Evolutionary conservation across 192 early-diverging fungal genomes (phyloP), one percentile per base, ranked within the genome.

Genomic region (Borealophlyctis nickersoniae): DNA sequence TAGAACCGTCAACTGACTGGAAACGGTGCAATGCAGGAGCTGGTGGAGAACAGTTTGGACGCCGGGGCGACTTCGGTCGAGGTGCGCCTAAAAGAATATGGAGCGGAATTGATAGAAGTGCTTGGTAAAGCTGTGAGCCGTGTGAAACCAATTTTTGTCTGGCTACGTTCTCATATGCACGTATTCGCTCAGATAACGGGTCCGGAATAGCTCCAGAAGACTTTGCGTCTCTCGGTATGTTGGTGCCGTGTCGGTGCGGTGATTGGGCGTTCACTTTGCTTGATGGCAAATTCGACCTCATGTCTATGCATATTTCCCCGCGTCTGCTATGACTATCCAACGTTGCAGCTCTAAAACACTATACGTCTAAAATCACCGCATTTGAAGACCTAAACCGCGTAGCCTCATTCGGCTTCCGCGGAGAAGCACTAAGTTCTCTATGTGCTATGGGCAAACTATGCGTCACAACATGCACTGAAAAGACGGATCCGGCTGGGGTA

Each of bases 11-110:
- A n/a, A n/a, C n/a, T n/a, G n/a, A n/a, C n/a, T n/a, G n/a, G n/a
- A n/a, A n/a, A n/a, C n/a, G n/a, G n/a, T n/a, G n/a, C 9, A 16
- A 26, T 31, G 34, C 66, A 99, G 78, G 97, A 99, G 70, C 80
- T 99, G 4, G 70, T 99, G 30, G 97, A 99, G 64, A 99, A 99
- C 73, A 85, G 87, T 48, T 66, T 98, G 3, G 97, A 99, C 65
- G 92, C 97, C 0, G 77, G 84, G 0, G 86, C 97, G 2, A 91
- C 91, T 0, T 55, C 73, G 3, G 82, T 99, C 58, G 94, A 93
- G 34, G 81, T 99, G 34, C 76, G 81, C 27, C 79, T 98, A 56
- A 89, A 87, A 56, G 87, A 95, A 52, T 75, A 82, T 74, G 96
- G 92, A 0, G 71, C 92, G 11, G 86, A 86, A 3, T 71, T 73